Evolutionary conservation across 2,329 filamentous ascomycete genomes (phyloP).

Genomic region (Thelonectria olida): DNA sequence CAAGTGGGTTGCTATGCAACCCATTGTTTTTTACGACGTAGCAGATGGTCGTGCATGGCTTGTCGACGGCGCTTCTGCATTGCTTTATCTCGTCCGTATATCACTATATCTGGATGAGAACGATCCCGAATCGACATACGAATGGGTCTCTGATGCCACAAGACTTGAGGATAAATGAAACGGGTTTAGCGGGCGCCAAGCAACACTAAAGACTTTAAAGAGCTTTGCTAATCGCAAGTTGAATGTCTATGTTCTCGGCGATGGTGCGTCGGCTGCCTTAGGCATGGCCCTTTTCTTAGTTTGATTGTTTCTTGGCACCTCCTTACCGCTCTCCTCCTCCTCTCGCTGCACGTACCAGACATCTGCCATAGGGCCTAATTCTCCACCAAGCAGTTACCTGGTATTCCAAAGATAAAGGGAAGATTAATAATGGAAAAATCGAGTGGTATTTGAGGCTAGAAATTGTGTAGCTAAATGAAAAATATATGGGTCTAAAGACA

Average conservation of each 20-base stretch:
- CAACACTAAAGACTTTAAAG: slow-evolving; percentile 14
- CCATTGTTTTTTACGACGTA: slow-evolving; percentile 18
- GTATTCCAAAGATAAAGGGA: too few relatives aligned
- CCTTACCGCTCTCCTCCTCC: too few relatives aligned
- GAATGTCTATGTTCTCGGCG: neutral
- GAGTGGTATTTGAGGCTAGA: too few relatives aligned
- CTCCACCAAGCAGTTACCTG: too few relatives aligned
- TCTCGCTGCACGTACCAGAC: too few relatives aligned
- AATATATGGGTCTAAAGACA: too few relatives aligned
- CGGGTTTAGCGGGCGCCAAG: neutral
- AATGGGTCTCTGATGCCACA: neutral
- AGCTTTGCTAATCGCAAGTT: slow-evolving; percentile 15
- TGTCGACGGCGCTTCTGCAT: slow-evolving; percentile 21
- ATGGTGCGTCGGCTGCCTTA: neutral
- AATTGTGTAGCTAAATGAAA: too few relatives aligned
- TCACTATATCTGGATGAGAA: neutral
- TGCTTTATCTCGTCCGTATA: slow-evolving; percentile 17
- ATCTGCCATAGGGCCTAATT: too few relatives aligned
- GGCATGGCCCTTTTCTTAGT: too few relatives aligned
- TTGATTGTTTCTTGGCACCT: too few relatives aligned
- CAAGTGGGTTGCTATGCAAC: slow-evolving; percentile 18
- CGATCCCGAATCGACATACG: neutral
- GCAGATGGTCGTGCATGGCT: slow-evolving; percentile 19
- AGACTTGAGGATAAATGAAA: slow-evolving; percentile 12
- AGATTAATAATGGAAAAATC: too few relatives aligned